Percentiles rank a stretch among this genome's conserved stretches.
phyloP scores from a whole-genome alignment of 73 alveolate genomes.

The Halteria grandinella region DNA sequence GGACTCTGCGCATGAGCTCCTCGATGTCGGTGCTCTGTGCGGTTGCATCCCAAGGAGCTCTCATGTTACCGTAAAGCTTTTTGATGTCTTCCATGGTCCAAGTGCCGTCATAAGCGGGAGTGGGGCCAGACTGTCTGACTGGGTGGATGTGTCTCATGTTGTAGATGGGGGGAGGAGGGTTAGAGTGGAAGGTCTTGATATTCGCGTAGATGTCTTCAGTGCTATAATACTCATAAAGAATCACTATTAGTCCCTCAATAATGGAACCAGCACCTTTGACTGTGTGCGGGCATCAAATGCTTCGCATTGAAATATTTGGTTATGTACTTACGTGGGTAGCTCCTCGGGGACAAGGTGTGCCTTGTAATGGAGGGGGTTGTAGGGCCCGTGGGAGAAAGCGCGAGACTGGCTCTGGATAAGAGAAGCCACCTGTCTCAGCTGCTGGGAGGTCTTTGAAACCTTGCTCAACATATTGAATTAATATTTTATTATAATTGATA shows the following conservation, averaged over 20 bases:
- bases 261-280: no score
- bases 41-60: constrained; percentile 79
- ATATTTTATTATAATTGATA: constrained; percentile 42
- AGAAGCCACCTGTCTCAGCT: background rate
- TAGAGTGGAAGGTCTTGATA: constrained; percentile 73
- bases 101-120: constrained; percentile 93
- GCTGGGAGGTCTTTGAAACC: background rate
- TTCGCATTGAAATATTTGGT: background rate
- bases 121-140: constrained; percentile 91
- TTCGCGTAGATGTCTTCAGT: constrained; percentile 83
- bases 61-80: constrained; percentile 70
- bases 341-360: constrained; percentile 74
- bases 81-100: constrained; percentile 92
- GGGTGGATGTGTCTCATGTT: constrained; percentile 93
- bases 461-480: constrained; percentile 37
- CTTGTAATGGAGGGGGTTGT: constrained; percentile 88
- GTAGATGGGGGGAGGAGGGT: constrained; percentile 76
- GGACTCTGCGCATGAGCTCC: constrained; percentile 94
- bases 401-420: background rate
- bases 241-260: no score
- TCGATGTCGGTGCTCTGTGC: constrained; percentile 85
- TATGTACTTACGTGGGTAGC: constrained; percentile 66
- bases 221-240: no score
- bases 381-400: constrained; percentile 78
- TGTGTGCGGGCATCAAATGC: no score